These are phyloP conservation scores for Pythium utonaiense DNA, from an alignment of 352 stramenopile species.

Conservation along the genomic window DNA sequence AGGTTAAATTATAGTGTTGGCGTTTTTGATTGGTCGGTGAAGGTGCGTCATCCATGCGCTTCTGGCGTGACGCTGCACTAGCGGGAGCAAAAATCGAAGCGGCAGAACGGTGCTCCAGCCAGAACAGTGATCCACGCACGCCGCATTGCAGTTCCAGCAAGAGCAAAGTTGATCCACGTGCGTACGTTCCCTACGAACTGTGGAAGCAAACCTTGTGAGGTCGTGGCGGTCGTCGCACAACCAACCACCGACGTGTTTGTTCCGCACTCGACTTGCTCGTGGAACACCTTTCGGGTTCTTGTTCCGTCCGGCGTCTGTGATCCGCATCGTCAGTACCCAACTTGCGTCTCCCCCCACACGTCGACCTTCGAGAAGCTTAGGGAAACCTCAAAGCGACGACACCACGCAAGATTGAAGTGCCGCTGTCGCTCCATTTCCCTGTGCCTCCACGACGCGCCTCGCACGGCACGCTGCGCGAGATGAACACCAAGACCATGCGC, in stretches of 20 bases:
- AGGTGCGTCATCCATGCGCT: background rate
- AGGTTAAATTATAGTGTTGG: too few species aligned
- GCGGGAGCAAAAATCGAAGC: background rate
- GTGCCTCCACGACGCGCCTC: background rate
- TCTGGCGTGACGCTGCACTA: background rate
- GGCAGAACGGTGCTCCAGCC: background rate
- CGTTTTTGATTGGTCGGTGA: background rate
- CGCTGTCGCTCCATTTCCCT: background rate
- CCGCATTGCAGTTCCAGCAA: too few species aligned
- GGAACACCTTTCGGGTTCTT: background rate
- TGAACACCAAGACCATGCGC: constrained; percentile 2
- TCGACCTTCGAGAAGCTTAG: background rate
- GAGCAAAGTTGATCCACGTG: background rate
- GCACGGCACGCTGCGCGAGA: background rate
- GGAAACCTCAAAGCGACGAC: background rate
- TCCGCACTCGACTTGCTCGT: too few species aligned
- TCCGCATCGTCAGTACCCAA: background rate
- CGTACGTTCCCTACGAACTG: background rate
- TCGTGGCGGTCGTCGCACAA: background rate
- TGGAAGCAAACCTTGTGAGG: too few species aligned
- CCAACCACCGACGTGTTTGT: background rate
- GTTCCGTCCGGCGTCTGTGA: background rate
- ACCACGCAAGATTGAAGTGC: background rate
- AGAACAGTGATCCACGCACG: too few species aligned
- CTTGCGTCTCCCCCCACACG: background rate